Evolutionary conservation across 2,329 filamentous ascomycete genomes (phyloP).

Genomic region (Ophiostoma ips): DNA sequence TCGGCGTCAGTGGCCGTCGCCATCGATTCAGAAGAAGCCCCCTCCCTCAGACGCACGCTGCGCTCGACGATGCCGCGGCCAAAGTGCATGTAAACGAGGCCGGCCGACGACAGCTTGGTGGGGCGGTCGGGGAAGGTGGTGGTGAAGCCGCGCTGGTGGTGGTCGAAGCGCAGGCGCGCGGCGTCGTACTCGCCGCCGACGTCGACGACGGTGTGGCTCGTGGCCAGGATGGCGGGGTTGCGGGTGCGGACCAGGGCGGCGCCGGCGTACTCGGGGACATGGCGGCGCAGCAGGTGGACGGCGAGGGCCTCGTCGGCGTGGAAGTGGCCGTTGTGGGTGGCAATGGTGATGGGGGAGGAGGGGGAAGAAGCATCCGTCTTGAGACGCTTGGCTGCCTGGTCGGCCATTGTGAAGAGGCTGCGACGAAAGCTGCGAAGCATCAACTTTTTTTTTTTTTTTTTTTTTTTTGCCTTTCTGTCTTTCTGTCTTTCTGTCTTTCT

Average conservation of each 20-base stretch:
- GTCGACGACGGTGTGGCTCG: conserved; percentile 91
- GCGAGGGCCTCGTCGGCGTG: conserved; percentile 97
- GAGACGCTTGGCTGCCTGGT: conserved; percentile 67
- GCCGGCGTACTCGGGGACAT: conserved; percentile 59
- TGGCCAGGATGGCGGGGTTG: conserved; percentile 61
- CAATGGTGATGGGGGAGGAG: conserved; percentile 51
- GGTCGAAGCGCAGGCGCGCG: conserved; percentile 68
- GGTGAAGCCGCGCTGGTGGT: conserved; percentile 87
- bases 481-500: no score
- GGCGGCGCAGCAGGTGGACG: conserved; percentile 83
- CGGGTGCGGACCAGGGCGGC: conserved; percentile 74
- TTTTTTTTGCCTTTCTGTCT: no score
- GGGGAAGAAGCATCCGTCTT: conserved; percentile 68
- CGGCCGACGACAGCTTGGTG: conserved; percentile 88
- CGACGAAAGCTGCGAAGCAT: conserved; percentile 26
- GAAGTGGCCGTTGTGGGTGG: conserved; percentile 97
- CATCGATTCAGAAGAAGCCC: conserved; percentile 29
- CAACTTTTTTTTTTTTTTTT: no score
- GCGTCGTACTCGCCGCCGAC: conserved; percentile 92
- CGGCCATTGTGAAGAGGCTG: conserved; percentile 34
- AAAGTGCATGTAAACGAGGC: conserved; percentile 92
- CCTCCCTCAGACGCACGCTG: conserved; percentile 29
- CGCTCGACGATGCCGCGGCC: conserved; percentile 69
- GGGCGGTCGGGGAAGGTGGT: conserved; percentile 69
- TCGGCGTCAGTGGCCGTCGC: conserved; percentile 32